These are phyloP conservation scores for Zelopaecilomyces penicillatus DNA, from an alignment of 2,329 filamentous ascomycete genomes.

Conservation along the genomic window DNA sequence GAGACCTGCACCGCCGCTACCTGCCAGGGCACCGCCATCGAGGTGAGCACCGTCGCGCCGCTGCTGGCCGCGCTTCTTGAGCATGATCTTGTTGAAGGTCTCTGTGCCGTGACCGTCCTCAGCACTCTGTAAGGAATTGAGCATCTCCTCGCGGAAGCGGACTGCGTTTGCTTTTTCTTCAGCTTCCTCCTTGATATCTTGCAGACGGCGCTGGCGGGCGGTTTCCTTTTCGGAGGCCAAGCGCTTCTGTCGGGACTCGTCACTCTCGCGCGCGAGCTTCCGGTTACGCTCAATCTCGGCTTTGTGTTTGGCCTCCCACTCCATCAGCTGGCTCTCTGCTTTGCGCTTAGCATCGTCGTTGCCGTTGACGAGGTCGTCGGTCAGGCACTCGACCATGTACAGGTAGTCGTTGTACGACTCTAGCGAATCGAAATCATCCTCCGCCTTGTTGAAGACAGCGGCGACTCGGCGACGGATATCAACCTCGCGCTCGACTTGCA, in stretches of 20 bases:
- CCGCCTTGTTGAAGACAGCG: slow-evolving; percentile 73
- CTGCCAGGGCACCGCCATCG: slow-evolving; percentile 14
- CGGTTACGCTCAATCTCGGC: slow-evolving; percentile 57
- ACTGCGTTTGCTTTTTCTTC: slow-evolving; percentile 58
- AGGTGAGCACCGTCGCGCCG: slow-evolving; percentile 28
- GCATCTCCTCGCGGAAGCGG: slow-evolving; percentile 57
- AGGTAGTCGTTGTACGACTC: slow-evolving; percentile 88
- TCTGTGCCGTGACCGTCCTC: slow-evolving; percentile 51
- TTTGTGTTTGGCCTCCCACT: slow-evolving; percentile 68
- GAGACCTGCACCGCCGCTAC: slow-evolving; percentile 25
- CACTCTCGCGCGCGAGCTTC: slow-evolving; percentile 45
- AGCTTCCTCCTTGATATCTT: slow-evolving; percentile 59
- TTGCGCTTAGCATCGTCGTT: slow-evolving; percentile 51
- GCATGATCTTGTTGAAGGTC: slow-evolving; percentile 51
- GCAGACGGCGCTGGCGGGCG: slow-evolving; percentile 48
- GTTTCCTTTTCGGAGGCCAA: slow-evolving; percentile 60
- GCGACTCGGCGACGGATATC: slow-evolving; percentile 79
- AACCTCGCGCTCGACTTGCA: slow-evolving; percentile 83
- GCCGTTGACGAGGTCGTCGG: slow-evolving; percentile 75
- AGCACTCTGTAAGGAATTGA: slow-evolving; percentile 59
- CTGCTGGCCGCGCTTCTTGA: slow-evolving; percentile 63
- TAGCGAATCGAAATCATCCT: slow-evolving; percentile 85
- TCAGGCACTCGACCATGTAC: slow-evolving; percentile 82
- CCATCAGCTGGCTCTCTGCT: slow-evolving; percentile 36
- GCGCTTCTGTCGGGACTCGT: slow-evolving; percentile 43